Percentiles rank a stretch among this genome's conserved stretches.
Conservation (phyloP, 1,284 basidiomycete species). For the Cronartium ribicola region DNA sequence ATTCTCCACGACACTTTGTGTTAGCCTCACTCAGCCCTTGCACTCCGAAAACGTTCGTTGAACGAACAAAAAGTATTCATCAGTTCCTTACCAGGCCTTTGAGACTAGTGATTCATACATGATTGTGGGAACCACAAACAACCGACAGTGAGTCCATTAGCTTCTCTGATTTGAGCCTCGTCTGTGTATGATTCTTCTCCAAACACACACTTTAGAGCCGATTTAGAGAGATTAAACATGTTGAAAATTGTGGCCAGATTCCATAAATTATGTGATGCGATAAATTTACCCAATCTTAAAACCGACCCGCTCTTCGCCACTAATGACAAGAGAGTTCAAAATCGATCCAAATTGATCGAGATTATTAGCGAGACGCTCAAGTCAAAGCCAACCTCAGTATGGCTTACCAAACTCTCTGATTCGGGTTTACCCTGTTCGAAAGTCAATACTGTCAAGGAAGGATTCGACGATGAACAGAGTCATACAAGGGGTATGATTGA, state of each 20-base stretch:
- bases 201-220: background rate
- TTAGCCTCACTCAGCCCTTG: conserved; percentile 43
- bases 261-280: conserved; percentile 59
- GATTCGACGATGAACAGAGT: conserved; percentile 86
- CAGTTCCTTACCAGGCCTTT: conserved; percentile 89
- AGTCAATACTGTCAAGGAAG: conserved; percentile 85
- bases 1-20: no score
- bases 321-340: conserved; percentile 70
- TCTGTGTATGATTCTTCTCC: conserved; percentile 11
- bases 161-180: conserved; percentile 44
- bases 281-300: conserved; percentile 61
- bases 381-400: conserved; percentile 62
- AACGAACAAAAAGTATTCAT: conserved; percentile 47
- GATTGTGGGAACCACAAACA: conserved; percentile 91
- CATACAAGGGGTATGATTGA: conserved; percentile 62
- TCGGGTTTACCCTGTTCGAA: conserved; percentile 86
- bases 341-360: conserved; percentile 68
- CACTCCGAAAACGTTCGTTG: background rate
- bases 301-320: conserved; percentile 64
- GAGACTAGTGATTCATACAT: conserved; percentile 80
- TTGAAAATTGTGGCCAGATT: conserved; percentile 58
- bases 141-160: conserved; percentile 63
- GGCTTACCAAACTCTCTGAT: conserved; percentile 69
- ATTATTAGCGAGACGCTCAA: conserved; percentile 62
- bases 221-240: no score